phyloP scores from a whole-genome alignment of 1,139 yeast genomes.

The Meyerozyma carpophila region DNA sequence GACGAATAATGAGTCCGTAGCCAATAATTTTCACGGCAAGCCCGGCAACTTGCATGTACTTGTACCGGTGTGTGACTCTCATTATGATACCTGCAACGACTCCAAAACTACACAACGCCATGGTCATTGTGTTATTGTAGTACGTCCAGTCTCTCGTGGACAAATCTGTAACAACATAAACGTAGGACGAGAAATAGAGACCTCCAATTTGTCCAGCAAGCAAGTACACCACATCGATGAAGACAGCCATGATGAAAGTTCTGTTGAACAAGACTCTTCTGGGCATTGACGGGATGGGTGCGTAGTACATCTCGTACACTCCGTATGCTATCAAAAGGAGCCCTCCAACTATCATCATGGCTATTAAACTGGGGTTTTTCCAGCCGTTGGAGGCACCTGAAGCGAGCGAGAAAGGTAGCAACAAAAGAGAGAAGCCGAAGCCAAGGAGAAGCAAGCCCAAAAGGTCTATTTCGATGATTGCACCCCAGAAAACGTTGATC shows the following conservation, averaged over 20 bases:
- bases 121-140: conserved; percentile 25
- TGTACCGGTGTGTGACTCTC: conserved; percentile 26
- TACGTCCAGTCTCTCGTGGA: conserved; percentile 24
- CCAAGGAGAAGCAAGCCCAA: conserved; percentile 29
- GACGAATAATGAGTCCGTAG: conserved; percentile 19
- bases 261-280: conserved; percentile 23
- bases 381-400: conserved; percentile 21
- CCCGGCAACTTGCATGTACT: conserved; percentile 23
- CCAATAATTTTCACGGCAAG: conserved; percentile 22
- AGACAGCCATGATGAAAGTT: conserved; percentile 24
- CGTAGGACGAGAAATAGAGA: conserved; percentile 11
- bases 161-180: conserved; percentile 16
- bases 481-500: conserved; percentile 6
- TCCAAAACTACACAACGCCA: conserved; percentile 29
- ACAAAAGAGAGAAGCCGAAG: conserved; percentile 26
- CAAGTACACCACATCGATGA: conserved; percentile 22
- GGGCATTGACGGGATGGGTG: conserved; percentile 32
- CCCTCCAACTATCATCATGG: conserved; percentile 32
- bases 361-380: conserved; percentile 31
- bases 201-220: conserved; percentile 18
- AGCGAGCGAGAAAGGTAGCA: conserved; percentile 30
- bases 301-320: conserved; percentile 19
- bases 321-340: conserved; percentile 19
- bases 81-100: conserved; percentile 23
- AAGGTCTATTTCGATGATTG: conserved; percentile 25